Evolutionary conservation across 805 yeast species (phyloP), one percentile per base, ranked within the genome.

Genomic region (Metschnikowia continentalis): DNA sequence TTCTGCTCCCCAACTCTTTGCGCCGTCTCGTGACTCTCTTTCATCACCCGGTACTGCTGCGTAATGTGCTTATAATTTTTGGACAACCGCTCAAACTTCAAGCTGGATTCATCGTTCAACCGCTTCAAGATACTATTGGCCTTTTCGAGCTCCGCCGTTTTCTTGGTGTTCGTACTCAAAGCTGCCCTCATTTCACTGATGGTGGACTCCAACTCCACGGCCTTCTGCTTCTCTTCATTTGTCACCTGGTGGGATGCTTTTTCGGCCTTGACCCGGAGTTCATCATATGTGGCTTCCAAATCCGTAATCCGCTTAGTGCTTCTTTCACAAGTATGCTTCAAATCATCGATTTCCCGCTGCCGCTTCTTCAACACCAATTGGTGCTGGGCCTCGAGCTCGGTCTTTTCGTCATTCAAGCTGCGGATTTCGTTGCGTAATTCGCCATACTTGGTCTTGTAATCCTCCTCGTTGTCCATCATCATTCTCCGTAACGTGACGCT

Each of bases 401-500:
- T 78, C 46, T 81, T 84, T 50, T 86, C 94, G 48, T 86, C 91
- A 2, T 68, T 62, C 0, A 80, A 51, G n/a, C 66, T 69, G 15
- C 71, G 68, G 26, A 88, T 58, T 54, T 81, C 82, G 3, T 74
- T 74, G 46, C 73, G 78, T 17, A 83, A 65, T 35, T 86, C 90
- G n/a, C 71, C 70, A n/a, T 79, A 65, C 49, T 79, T 79, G 2
- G 61, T 56, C 33, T 76, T 78, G 39, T 80, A 77, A 36, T 73
- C 77, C 42, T 81, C 83, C 59, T 90, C 92, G 5, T 80, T 76
- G 42, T 89, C 96, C 42, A 80, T 66, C 30, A 91, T 62, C 36
- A 89, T 65, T 52, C 87, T 73, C 58, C 95, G 77, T 67, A 90
- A 80, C 0, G 89, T 82, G 1, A 83, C 74, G 0, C 89, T 77